Evolutionary conservation across 2,329 filamentous ascomycete species (phyloP).

Genomic region (Colletotrichum sidae): DNA sequence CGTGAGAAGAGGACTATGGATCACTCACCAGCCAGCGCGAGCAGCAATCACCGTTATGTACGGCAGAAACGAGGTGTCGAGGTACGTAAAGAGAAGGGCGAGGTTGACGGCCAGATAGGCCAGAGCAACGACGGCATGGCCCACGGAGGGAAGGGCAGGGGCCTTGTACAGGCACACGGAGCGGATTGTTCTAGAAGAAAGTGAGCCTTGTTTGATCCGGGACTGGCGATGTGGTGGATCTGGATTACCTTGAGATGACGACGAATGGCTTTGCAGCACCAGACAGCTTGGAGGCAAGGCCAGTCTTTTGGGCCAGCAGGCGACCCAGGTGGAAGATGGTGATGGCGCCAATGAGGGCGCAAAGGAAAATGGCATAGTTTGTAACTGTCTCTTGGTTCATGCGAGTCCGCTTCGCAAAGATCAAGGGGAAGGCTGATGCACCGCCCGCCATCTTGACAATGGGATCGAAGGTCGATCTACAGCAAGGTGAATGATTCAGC

Average conservation of each 20-base stretch:
- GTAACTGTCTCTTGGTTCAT: conserved; percentile 43
- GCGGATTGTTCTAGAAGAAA: conserved; percentile 24
- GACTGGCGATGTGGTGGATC: not conserved
- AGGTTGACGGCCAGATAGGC: conserved; percentile 50
- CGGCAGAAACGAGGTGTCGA: conserved; percentile 46
- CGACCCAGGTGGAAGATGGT: conserved; percentile 34
- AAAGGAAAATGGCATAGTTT: conserved; percentile 39
- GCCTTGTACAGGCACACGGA: conserved; percentile 14
- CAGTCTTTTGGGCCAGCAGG: conserved; percentile 22
- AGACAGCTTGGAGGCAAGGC: conserved; percentile 19
- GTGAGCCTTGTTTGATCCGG: too few species aligned
- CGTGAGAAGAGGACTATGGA: not conserved
- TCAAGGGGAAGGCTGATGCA: conserved; percentile 11
- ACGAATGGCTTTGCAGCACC: conserved; percentile 25
- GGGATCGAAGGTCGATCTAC: too few species aligned
- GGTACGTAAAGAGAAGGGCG: conserved; percentile 46
- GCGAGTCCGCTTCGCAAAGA: conserved; percentile 34
- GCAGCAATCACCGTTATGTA: conserved; percentile 50
- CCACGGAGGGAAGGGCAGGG: conserved; percentile 38
- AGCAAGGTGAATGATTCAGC: not conserved
- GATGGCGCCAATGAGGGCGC: conserved; percentile 24
- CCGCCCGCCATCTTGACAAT: conserved; percentile 15
- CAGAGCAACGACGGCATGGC: conserved; percentile 45
- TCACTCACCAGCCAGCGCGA: conserved; percentile 52
- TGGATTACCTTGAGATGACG: conserved; percentile 27